These are phyloP conservation scores for Basidioascus undulatus DNA, from an alignment of 768 basidiomycete genomes.

Conservation along the genomic window DNA sequence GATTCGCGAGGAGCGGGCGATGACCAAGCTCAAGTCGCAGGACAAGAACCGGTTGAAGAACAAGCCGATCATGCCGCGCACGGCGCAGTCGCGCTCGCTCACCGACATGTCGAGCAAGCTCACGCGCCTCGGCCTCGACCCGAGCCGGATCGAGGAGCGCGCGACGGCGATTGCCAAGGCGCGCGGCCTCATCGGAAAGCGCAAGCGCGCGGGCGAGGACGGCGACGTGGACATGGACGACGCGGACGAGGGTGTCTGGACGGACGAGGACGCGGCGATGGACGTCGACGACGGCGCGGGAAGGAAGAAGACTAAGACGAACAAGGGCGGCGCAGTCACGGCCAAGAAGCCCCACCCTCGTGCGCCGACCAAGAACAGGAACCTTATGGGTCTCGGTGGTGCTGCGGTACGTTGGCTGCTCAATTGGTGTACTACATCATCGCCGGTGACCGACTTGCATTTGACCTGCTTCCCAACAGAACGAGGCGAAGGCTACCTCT, in stretches of 20 bases:
- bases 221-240: constrained; percentile 21
- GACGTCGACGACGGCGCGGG: neutral
- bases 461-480: constrained; percentile 24
- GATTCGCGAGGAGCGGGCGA: constrained; percentile 33
- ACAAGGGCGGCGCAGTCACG: constrained; percentile 4
- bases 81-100: constrained; percentile 39
- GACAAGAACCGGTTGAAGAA: constrained; percentile 72
- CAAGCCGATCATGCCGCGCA: constrained; percentile 43
- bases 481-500: constrained; percentile 53
- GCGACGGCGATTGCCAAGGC: constrained; percentile 58
- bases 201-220: constrained; percentile 28
- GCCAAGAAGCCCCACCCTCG: no score
- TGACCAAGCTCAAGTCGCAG: constrained; percentile 28
- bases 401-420: neutral
- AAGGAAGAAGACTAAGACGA: constrained; percentile 8
- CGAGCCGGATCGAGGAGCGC: constrained; percentile 67
- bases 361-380: constrained; percentile 7
- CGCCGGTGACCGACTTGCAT: neutral
- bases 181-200: constrained; percentile 19
- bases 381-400: constrained; percentile 4
- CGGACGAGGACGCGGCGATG: neutral
- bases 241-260: constrained; percentile 3
- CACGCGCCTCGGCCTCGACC: constrained; percentile 72
- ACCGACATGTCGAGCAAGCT: constrained; percentile 53
- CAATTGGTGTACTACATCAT: no score